A percentile compares a stretch with the other conserved stretches of the same genome.
phyloP scores from a whole-genome alignment of 768 basidiomycete species.

The Podaxis pistillaris region DNA sequence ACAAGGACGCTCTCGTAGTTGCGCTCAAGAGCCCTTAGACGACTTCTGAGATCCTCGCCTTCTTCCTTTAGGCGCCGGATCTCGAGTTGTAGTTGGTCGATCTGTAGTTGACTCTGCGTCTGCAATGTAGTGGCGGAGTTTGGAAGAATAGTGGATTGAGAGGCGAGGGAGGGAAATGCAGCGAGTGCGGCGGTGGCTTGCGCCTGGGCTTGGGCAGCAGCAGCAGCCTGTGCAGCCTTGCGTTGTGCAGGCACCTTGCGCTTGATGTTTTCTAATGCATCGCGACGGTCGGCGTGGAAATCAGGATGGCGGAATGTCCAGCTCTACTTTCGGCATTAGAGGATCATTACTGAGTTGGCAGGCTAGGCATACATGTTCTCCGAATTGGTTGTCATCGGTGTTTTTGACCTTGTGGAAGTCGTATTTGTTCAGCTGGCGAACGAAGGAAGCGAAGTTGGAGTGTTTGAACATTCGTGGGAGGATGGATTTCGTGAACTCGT shows the following conservation, averaged over 20 bases:
- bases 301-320: slow-evolving; percentile 64
- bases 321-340: slow-evolving; percentile 28
- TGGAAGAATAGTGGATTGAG: slow-evolving; percentile 26
- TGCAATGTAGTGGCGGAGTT: slow-evolving; percentile 3
- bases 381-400: slow-evolving; percentile 73
- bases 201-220: slow-evolving; percentile 10
- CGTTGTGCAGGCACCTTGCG: slow-evolving; percentile 57
- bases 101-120: slow-evolving; percentile 9
- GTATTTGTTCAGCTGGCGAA: slow-evolving; percentile 93
- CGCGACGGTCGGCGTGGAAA: slow-evolving; percentile 53
- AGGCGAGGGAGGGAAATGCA: slow-evolving; percentile 17
- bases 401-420: slow-evolving; percentile 97
- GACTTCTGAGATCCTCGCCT: slow-evolving; percentile 31
- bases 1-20: slow-evolving; percentile 36
- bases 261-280: slow-evolving; percentile 58
- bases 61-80: slow-evolving; percentile 30
- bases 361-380: slow-evolving; percentile 48
- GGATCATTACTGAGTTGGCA: background rate
- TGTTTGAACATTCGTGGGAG: slow-evolving; percentile 94
- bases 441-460: slow-evolving; percentile 91
- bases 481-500: slow-evolving; percentile 90
- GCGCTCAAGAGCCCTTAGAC: slow-evolving; percentile 35
- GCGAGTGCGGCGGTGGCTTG: slow-evolving; percentile 17
- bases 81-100: slow-evolving; percentile 22
- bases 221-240: slow-evolving; percentile 37